phyloP scores from a whole-genome alignment of 257 asterid species.

The Hygrophila difformis region DNA sequence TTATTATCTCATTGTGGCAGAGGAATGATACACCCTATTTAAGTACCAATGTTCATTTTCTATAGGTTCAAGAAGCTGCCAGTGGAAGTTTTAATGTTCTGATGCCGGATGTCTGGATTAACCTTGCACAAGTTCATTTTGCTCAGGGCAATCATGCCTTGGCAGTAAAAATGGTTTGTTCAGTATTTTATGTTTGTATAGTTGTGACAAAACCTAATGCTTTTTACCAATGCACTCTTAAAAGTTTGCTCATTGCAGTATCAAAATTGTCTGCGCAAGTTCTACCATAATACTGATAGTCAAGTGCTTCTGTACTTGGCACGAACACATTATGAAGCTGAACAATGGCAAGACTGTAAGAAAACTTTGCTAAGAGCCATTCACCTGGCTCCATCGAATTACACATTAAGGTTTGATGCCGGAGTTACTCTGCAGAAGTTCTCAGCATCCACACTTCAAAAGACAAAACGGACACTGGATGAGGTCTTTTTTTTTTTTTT shows the following conservation, averaged over 20 bases:
- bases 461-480: slow-evolving; percentile 79
- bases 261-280: slow-evolving; percentile 90
- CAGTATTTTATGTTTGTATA: slow-evolving; percentile 44
- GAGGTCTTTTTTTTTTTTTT: slow-evolving; percentile 69
- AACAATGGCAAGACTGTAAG: slow-evolving; percentile 98
- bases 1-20: slow-evolving; percentile 7
- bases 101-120: slow-evolving; percentile 99
- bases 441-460: slow-evolving; percentile 94
- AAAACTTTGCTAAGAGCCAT: slow-evolving; percentile 89
- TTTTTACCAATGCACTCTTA: slow-evolving; percentile 28
- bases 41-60: slow-evolving; percentile 7
- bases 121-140: slow-evolving; percentile 96
- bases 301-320: slow-evolving; percentile 96
- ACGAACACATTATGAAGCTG: slow-evolving; percentile 98
- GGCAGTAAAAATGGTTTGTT: slow-evolving; percentile 89
- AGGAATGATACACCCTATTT: slow-evolving; percentile 7
- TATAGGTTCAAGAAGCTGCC: slow-evolving; percentile 97
- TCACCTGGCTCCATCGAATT: slow-evolving; percentile 94
- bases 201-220: too few species aligned
- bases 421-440: slow-evolving; percentile 96
- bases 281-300: slow-evolving; percentile 79
- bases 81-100: slow-evolving; percentile 84
- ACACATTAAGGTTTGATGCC: slow-evolving; percentile 76
- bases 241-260: slow-evolving; percentile 47
- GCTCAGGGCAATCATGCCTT: slow-evolving; percentile 92